Evolutionary conservation across 169 alveolate species (phyloP), one percentile per base, ranked within the genome.

Genomic region (Babesia ovis): DNA sequence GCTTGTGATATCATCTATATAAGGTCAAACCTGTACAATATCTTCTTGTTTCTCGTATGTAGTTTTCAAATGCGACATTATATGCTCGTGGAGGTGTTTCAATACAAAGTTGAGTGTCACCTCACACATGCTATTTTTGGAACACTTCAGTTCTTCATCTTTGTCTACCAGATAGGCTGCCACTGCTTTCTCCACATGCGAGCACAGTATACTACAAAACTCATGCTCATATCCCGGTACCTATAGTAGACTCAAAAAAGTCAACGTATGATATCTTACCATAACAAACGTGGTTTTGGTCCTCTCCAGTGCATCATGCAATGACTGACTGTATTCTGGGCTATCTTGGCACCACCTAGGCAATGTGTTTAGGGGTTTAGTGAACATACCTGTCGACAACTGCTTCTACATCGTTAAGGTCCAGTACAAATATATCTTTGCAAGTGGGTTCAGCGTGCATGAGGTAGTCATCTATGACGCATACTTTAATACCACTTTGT

Each of bases 201-300:
- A 34, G n/a, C 73, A 68, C 20, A 79, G 64, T 6, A 57, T 79
- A 42, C 73, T 69, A n/a, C 81, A 34, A 14, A 69, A 39, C 51
- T 79, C 86, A 18, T 57, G 22, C 41, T 79, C 86, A 20, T 79
- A 79, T 0, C 86, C 86, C 8, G 86, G 86, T 8, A 79, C 85
- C 85, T 76, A 54, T 5, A 61, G 18, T 12, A 20, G 22, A 9
- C n/a, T n/a, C n/a, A 57, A 25, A 20, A 12, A 29, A 20, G 2
- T 6, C 11, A 16, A 57, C 27, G 32, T n/a, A 14, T 11, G 48
- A 53, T n/a, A n/a, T n/a, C 54, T 16, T 66, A 76, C 86, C 68
- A 79, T 22, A 3, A 79, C 86, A 46, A 79, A 79, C 23, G 75
- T 79, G 50, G 12, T 56, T 31, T 60, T 69, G 69, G 68, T 31